Evolutionary conservation across 106 monocot species (phyloP), one percentile per base, ranked within the genome.

Genomic region (Ottelia alismoides): DNA sequence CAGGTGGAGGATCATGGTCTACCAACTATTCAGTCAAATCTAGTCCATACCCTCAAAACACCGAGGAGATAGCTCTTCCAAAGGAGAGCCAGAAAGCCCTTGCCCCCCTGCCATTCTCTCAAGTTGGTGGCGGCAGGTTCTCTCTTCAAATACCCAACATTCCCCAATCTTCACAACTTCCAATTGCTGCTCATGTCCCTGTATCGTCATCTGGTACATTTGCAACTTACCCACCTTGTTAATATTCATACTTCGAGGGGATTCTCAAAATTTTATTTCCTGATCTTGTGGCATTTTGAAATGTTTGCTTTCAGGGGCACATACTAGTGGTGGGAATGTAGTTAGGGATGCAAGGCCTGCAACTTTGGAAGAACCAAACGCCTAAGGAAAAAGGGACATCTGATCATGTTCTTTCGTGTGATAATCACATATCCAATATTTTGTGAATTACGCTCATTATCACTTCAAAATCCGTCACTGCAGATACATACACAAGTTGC

Each of bases 1-100:
- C 67, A 25, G 54, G 52, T 28, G 58, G 67, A 49, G 58, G 51
- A 35, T 67, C 58, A 2, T 67, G 67, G 67, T 51, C 58, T 27
- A 67, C 67, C 11, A 35, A 49, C 19, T 67, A 49, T 31, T n/a
- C n/a, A n/a, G 57, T 21, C 2, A 58, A 58, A 49, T 58, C 57
- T 3, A 40, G n/a, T 5, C 9, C 11, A 12, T 16, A 27, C 5
- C 35, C 29, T 10, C 59, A 20, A 22, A 31, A 9, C 1, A 57
- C 2, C 10, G 52, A 24, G 19, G 5, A 14, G 40, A 64, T 52
- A 55, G 20, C 12, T 20, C 45, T 29, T 11, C 5, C 19, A 2
- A 32, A 10, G 40, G 57, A 30, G n/a, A 30, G 48, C 11, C 31
- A 56, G 24, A 55, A 11, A 3, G 49, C 31, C 30, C 23, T 18